These are phyloP conservation scores for Saccharomycopsis lassenensis DNA, from an alignment of 805 yeast genomes.

Conservation along the genomic window DNA sequence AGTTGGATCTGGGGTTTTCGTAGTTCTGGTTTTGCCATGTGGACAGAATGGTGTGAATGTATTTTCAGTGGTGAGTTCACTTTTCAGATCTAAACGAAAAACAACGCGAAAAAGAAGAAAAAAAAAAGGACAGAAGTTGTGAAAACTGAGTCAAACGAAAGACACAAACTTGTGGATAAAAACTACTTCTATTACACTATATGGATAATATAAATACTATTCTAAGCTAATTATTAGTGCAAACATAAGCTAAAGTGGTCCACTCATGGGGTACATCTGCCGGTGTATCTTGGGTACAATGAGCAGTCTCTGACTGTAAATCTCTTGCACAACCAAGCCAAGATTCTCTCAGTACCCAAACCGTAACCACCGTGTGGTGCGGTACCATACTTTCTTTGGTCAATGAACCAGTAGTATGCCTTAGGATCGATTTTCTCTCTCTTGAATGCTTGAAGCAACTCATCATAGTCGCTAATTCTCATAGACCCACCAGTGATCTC, in stretches of 20 bases:
- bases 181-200: too few relatives aligned
- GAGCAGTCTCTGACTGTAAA: slow-evolving; percentile 98
- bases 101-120: background rate
- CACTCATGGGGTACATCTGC: slow-evolving; percentile 86
- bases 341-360: slow-evolving; percentile 92
- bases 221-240: background rate
- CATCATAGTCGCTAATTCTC: slow-evolving; percentile 82
- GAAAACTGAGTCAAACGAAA: too few relatives aligned
- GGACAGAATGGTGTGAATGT: too few relatives aligned
- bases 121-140: too few relatives aligned
- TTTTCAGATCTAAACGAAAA: background rate
- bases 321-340: slow-evolving; percentile 97
- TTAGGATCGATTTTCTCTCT: slow-evolving; percentile 80
- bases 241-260: too few relatives aligned
- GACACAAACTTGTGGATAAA: too few relatives aligned
- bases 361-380: slow-evolving; percentile 99
- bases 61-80: slow-evolving; percentile 4
- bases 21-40: background rate
- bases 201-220: too few relatives aligned
- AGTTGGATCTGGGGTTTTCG: slow-evolving; percentile 5
- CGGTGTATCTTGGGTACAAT: slow-evolving; percentile 93
- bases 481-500: slow-evolving; percentile 98
- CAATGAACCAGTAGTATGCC: slow-evolving; percentile 92
- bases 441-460: slow-evolving; percentile 79
- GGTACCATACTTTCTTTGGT: slow-evolving; percentile 93